Percentiles rank a stretch among this genome's conserved stretches.
These are phyloP conservation scores for Mucor circinelloides DNA, from an alignment of 371 early-diverging fungal species.

Conservation along the genomic window DNA sequence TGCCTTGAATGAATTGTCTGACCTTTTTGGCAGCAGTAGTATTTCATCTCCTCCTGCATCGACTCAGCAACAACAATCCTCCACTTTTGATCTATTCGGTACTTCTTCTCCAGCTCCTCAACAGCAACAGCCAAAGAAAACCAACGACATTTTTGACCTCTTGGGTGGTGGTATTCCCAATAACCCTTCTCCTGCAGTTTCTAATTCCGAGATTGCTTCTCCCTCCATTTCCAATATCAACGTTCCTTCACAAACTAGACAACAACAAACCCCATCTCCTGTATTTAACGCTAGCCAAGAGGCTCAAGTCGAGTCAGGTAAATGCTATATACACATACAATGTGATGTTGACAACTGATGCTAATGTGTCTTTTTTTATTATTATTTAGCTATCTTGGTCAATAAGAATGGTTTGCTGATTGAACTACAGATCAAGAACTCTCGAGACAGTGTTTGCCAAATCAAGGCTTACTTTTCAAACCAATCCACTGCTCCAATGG, in stretches of 20 bases:
- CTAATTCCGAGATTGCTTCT: constrained; percentile 12
- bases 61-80: constrained; percentile 1
- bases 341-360: not conserved
- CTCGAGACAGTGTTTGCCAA: constrained; percentile 7
- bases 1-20: constrained; percentile 37
- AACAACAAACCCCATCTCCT: constrained; percentile 7
- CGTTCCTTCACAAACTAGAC: not conserved
- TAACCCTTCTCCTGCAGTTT: constrained; percentile 1
- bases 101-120: constrained; percentile 7
- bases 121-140: constrained; percentile 1
- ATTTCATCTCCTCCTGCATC: constrained; percentile 20
- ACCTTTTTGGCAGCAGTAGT: constrained; percentile 43
- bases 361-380: not conserved
- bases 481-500: constrained; percentile 55
- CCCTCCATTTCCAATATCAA: constrained; percentile 11
- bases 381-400: constrained; percentile 28
- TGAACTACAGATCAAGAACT: constrained; percentile 26
- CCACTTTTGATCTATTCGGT: constrained; percentile 22
- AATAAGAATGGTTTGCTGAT: constrained; percentile 49
- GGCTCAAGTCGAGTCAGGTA: not conserved
- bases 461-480: constrained; percentile 56
- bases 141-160: constrained; percentile 24
- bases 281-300: not conserved
- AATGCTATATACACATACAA: not conserved
- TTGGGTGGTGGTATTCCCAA: constrained; percentile 18